These are phyloP conservation scores for Moricandia arvensis DNA, from an alignment of 345 rosid genomes.

Conservation along the genomic window DNA sequence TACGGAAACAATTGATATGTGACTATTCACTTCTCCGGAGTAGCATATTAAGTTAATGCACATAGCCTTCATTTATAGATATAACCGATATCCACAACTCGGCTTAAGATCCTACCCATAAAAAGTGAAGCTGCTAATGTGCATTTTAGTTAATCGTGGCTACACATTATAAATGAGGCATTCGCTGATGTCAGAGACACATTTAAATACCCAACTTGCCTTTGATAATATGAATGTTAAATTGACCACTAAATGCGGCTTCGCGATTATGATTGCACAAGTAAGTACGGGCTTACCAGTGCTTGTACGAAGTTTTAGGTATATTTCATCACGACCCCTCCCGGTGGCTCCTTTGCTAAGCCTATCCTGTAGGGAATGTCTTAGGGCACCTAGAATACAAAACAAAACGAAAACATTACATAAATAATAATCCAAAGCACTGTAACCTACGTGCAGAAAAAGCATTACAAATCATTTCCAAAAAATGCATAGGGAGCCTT, in stretches of 20 bases:
- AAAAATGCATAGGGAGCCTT: conserved; percentile 36
- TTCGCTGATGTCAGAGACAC: not conserved
- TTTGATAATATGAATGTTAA: not conserved
- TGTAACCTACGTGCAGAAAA: not conserved
- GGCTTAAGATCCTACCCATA: not conserved
- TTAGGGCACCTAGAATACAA: not conserved
- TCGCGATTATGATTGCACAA: not conserved
- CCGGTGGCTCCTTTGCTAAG: conserved; percentile 76
- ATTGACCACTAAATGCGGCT: not conserved
- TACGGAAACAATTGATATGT: not conserved
- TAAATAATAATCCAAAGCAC: not conserved
- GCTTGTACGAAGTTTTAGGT: conserved; percentile 88
- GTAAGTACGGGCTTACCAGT: conserved; percentile 56
- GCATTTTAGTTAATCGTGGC: not conserved
- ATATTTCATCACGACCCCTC: conserved; percentile 74
- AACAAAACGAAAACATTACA: not conserved
- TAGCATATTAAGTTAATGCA: not conserved
- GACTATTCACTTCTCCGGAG: conserved; percentile 2
- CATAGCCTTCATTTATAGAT: not conserved
- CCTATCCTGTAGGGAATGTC: not conserved
- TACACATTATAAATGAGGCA: not conserved
- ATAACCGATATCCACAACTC: conserved; percentile 5
- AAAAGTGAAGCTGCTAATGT: not conserved
- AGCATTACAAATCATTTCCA: not conserved
- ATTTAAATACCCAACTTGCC: not conserved